These are phyloP conservation scores for Sphagnurus paluster DNA, from an alignment of 1,284 basidiomycete species.

Conservation along the genomic window DNA sequence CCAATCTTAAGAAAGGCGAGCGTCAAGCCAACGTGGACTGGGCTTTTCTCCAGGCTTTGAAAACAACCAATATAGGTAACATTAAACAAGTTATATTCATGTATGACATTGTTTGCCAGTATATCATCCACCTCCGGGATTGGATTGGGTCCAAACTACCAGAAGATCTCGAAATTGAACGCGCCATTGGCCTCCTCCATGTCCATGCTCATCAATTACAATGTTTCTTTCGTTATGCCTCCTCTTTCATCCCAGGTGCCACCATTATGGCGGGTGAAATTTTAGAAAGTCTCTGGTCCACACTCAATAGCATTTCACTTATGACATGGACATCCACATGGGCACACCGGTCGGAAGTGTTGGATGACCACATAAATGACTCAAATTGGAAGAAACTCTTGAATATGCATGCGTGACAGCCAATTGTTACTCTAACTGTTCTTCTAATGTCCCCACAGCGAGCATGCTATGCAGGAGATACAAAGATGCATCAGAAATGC, in stretches of 20 bases:
- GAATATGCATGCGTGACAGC: conserved; percentile 13
- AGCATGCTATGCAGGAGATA: neutral
- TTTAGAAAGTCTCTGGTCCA: conserved; percentile 23
- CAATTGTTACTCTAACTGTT: neutral
- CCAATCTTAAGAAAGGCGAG: conserved; percentile 24
- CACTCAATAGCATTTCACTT: conserved; percentile 15
- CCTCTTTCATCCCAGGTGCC: conserved; percentile 19
- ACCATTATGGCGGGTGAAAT: conserved; percentile 22
- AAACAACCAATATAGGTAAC: conserved; percentile 10
- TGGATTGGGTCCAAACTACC: conserved; percentile 12
- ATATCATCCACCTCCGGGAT: conserved; percentile 10
- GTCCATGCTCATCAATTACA: conserved; percentile 22
- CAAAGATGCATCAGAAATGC: neutral
- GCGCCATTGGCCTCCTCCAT: conserved; percentile 25
- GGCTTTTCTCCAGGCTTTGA: conserved; percentile 16
- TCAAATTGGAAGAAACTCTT: conserved; percentile 24
- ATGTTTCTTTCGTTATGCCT: conserved; percentile 21
- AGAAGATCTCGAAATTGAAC: conserved; percentile 4
- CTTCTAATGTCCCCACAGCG: neutral
- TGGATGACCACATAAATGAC: conserved; percentile 24
- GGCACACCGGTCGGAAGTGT: conserved; percentile 17
- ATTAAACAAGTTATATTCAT: conserved; percentile 8
- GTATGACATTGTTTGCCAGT: conserved; percentile 29
- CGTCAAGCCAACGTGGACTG: conserved; percentile 19
- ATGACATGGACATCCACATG: conserved; percentile 15